Base-by-base conservation (phyloP, 2,329 filamentous ascomycete species). In the Trichoderma koningiopsis region DNA sequence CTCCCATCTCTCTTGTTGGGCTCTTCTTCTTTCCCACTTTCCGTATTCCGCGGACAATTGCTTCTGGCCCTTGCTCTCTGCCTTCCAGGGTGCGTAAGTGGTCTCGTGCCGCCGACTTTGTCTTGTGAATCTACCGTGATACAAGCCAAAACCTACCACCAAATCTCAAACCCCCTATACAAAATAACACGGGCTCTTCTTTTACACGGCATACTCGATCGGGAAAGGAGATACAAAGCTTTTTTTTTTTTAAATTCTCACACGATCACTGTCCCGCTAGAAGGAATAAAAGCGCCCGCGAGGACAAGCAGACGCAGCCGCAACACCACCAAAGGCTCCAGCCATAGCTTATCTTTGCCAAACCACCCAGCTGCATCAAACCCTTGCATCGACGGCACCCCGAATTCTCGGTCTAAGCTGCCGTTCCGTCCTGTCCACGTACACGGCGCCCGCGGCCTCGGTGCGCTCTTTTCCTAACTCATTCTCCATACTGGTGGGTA, bases 41-140 rank as follows among this genome's bases (percentile, higher is more conserved):
- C 10, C 27, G 10, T 13, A 27, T 37, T 29, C 24, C 37, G 22
- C 19, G 31, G 5, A 57, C 13, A 22, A 29, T 10, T 47, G 24
- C 40, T 16, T 29, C 58, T 37, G 59, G 33, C 16, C 4, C 27
- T n/a, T 35, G 33, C 22, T 37, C 5, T 35, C 40, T 13, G 33
- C 33, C 22, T n/a, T n/a, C 24, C 5, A 60, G 47, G 57, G 56
- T 61, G 65, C 56, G 24, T 24, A 40, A 55, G 65, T 68, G 65
- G 65, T 68, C 65, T 68, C 65, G 65, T 68, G 65, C 65, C 47
- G 37, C 65, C 29, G 22, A 55, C 47, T 55, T 19, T 68, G 19
- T 19, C 24, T 53, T 53, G 31, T 55, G 56, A 29, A 55, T 31
- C 65, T 49, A 40, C 37, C 19, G 63, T 67, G 40, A 67, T 58